Evolutionary conservation across 371 early-diverging fungal genomes (phyloP).

Genomic region (Gilbertella persicaria): DNA sequence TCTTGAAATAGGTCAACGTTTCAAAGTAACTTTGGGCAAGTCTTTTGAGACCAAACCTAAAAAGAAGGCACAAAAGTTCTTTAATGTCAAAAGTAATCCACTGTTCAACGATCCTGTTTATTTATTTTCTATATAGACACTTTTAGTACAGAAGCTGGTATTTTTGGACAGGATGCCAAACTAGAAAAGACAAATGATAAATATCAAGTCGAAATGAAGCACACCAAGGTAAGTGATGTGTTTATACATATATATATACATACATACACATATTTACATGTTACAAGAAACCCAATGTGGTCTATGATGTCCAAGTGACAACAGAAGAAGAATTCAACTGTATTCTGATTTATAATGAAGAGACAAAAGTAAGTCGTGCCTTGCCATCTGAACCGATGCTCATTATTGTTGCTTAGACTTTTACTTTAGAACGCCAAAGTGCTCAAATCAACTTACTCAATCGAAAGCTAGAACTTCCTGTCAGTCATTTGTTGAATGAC

Average conservation of each 20-base stretch:
- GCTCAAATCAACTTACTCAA: conserved; percentile 14
- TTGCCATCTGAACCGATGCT: no score
- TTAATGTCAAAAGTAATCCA: conserved; percentile 16
- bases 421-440: conserved; percentile 20
- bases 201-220: conserved; percentile 20
- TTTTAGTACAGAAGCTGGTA: neutral
- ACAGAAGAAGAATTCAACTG: conserved; percentile 20
- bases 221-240: conserved; percentile 8
- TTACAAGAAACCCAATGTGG: conserved; percentile 10
- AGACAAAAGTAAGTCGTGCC: conserved; percentile 22
- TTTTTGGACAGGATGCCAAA: conserved; percentile 14
- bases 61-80: conserved; percentile 19
- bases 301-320: conserved; percentile 13
- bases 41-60: conserved; percentile 19
- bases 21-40: conserved; percentile 18
- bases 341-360: conserved; percentile 22
- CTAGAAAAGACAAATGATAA: conserved; percentile 17
- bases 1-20: conserved; percentile 14
- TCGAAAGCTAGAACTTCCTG: conserved; percentile 6
- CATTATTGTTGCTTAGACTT: conserved; percentile 10
- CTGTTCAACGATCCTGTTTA: neutral
- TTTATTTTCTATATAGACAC: neutral
- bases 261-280: neutral
- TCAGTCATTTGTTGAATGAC: conserved; percentile 5
- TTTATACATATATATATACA: neutral